Evolutionary conservation across 2,329 filamentous ascomycete species (phyloP).

Genomic region (Aspergillus sp.): DNA sequence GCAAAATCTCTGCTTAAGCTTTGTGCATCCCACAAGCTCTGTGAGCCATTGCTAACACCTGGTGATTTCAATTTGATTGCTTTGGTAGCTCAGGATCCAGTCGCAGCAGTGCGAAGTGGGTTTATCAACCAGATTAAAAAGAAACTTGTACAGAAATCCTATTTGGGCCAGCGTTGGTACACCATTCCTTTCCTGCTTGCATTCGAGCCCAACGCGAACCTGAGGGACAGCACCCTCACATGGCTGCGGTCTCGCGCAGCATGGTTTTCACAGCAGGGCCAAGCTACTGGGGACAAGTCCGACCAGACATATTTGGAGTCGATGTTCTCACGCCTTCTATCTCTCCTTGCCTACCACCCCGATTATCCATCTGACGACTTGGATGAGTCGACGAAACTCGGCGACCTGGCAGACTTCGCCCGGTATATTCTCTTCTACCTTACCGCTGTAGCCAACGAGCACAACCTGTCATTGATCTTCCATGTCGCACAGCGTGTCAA

Average conservation of each 20-base stretch:
- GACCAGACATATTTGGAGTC: conserved; percentile 68
- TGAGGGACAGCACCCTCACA: conserved; percentile 72
- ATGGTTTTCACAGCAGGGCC: conserved; percentile 52
- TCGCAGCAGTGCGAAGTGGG: conserved; percentile 66
- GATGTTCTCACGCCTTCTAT: conserved; percentile 75
- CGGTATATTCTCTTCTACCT: conserved; percentile 90
- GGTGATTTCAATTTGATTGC: conserved; percentile 76
- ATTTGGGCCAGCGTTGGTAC: conserved; percentile 82
- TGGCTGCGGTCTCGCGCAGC: conserved; percentile 83
- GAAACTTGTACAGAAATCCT: conserved; percentile 44
- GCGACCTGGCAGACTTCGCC: conserved; percentile 70
- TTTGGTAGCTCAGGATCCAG: conserved; percentile 72
- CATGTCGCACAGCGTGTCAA: conserved; percentile 92
- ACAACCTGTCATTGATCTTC: conserved; percentile 83
- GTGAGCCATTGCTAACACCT: conserved; percentile 68
- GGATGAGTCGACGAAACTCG: conserved; percentile 43
- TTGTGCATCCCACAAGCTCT: conserved; percentile 67
- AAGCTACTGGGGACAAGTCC: conserved; percentile 29
- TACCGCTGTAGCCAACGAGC: conserved; percentile 72
- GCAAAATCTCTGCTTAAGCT: conserved; percentile 80
- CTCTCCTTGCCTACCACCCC: conserved; percentile 86
- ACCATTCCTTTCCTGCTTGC: conserved; percentile 85
- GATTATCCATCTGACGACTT: conserved; percentile 59
- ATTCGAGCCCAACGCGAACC: conserved; percentile 73
- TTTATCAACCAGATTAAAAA: conserved; percentile 89